Percentiles rank a stretch among this genome's conserved stretches.
Evolutionary conservation across 2,329 filamentous ascomycete species (phyloP).

Genomic region (Aspergillus proliferans): DNA sequence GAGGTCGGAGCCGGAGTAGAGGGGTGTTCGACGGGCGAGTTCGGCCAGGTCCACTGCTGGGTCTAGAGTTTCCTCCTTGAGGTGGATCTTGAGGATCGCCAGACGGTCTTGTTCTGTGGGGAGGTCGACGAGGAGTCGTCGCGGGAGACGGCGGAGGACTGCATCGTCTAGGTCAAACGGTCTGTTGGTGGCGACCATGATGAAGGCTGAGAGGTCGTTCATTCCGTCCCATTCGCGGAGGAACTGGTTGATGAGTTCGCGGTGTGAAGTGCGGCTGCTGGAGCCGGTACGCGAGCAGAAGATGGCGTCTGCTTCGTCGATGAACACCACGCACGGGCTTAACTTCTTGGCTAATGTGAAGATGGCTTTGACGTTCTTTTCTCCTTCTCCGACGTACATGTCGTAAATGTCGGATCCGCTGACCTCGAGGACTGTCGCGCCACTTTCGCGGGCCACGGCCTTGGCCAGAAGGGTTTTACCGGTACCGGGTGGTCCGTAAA

Average conservation of each 20-base stretch:
- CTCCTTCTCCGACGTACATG: constrained; percentile 92
- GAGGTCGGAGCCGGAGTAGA: constrained; percentile 49
- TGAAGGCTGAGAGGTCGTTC: constrained; percentile 75
- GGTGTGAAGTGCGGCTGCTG: constrained; percentile 63
- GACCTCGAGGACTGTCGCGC: constrained; percentile 71
- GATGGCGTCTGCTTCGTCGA: constrained; percentile 92
- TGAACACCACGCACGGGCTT: constrained; percentile 87
- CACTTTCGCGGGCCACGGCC: constrained; percentile 58
- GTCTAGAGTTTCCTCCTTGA: constrained; percentile 43
- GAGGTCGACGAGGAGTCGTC: constrained; percentile 45
- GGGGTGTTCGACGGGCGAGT: constrained; percentile 40
- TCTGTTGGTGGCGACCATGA: constrained; percentile 96
- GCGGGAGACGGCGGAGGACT: constrained; percentile 45
- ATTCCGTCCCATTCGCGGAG: constrained; percentile 95
- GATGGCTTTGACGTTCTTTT: constrained; percentile 90
- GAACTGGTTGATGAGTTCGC: constrained; percentile 95
- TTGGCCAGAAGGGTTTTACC: constrained; percentile 61
- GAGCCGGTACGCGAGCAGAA: constrained; percentile 66
- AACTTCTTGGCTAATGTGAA: constrained; percentile 89
- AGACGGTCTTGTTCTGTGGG: constrained; percentile 41
- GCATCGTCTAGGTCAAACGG: constrained; percentile 82
- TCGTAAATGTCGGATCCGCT: constrained; percentile 89
- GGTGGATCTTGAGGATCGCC: constrained; percentile 45
- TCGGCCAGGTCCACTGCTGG: constrained; percentile 36
- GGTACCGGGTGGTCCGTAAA: constrained; percentile 75